phyloP scores from a whole-genome alignment of 441 rosid genomes.

The Aquilaria agallochum region DNA sequence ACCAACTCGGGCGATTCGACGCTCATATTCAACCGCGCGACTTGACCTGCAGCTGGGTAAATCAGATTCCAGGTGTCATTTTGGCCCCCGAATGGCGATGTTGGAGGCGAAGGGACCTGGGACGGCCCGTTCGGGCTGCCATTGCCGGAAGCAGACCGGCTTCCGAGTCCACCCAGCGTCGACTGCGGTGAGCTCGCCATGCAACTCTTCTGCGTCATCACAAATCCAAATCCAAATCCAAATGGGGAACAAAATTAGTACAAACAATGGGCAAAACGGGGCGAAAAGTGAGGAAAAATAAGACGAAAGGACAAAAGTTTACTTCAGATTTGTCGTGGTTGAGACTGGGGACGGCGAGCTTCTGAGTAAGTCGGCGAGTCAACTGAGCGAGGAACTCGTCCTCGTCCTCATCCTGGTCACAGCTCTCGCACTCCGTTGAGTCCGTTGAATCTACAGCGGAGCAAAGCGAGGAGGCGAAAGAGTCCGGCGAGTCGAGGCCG shows the following conservation, averaged over 20 bases:
- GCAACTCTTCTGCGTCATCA: conserved; percentile 24
- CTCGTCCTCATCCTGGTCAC: conserved; percentile 35
- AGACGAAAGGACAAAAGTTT: not conserved
- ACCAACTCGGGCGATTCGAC: conserved; percentile 21
- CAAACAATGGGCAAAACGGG: not conserved
- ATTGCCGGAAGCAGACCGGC: conserved; percentile 54
- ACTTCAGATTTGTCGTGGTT: conserved; percentile 40
- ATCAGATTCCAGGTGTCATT: conserved; percentile 62
- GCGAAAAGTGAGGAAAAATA: too few species aligned
- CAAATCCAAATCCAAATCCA: not conserved
- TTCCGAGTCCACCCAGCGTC: conserved; percentile 52
- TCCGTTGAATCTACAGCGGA: conserved; percentile 54
- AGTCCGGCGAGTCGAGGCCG: conserved; percentile 54
- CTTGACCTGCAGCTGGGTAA: conserved; percentile 67
- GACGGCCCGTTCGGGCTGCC: conserved; percentile 44
- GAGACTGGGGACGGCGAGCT: conserved; percentile 28
- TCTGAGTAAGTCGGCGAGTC: conserved; percentile 62
- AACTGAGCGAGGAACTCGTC: conserved; percentile 77
- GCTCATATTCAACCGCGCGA: conserved; percentile 52
- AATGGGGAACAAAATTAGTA: not conserved
- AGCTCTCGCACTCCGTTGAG: conserved; percentile 56
- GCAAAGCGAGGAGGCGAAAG: conserved; percentile 25
- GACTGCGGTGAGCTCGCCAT: conserved; percentile 69
- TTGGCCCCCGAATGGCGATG: conserved; percentile 42
- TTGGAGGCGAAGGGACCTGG: conserved; percentile 55